Evolutionary conservation across 1,139 yeast genomes (phyloP).

Genomic region (Candida labiduridarum): DNA sequence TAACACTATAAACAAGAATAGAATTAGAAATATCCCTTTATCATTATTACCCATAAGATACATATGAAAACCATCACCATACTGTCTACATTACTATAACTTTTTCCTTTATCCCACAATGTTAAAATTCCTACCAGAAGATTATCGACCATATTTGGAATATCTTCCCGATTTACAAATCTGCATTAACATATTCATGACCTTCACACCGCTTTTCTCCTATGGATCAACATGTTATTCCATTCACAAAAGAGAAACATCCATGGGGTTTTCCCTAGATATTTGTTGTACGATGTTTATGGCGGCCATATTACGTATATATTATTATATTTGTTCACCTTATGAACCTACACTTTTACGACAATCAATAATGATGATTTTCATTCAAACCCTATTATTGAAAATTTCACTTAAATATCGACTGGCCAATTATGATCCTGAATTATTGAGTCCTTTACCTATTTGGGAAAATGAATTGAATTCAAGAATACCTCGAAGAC

Average conservation of each 20-base stretch:
- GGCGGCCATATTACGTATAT: slow-evolving; percentile 72
- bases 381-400: slow-evolving; percentile 67
- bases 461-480: slow-evolving; percentile 31
- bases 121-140: slow-evolving; percentile 23
- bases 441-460: slow-evolving; percentile 38
- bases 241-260: slow-evolving; percentile 62
- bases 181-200: slow-evolving; percentile 49
- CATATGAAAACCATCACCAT: neutral
- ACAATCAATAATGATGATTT: slow-evolving; percentile 78
- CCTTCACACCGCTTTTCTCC: slow-evolving; percentile 80
- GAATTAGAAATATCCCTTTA: too few species aligned
- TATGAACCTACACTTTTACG: slow-evolving; percentile 74
- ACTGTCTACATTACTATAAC: neutral
- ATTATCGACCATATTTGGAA: slow-evolving; percentile 31
- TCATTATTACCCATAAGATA: too few species aligned
- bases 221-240: slow-evolving; percentile 81
- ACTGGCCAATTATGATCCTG: slow-evolving; percentile 44
- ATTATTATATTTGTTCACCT: slow-evolving; percentile 77
- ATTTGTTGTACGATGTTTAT: slow-evolving; percentile 89
- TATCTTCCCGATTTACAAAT: slow-evolving; percentile 48
- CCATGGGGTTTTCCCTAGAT: slow-evolving; percentile 83
- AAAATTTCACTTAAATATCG: slow-evolving; percentile 66
- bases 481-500: slow-evolving; percentile 22
- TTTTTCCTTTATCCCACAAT: slow-evolving; percentile 1
- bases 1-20: too few species aligned